phyloP scores from a whole-genome alignment of 1,284 basidiomycete genomes.

The Cryptococcus sp. region DNA sequence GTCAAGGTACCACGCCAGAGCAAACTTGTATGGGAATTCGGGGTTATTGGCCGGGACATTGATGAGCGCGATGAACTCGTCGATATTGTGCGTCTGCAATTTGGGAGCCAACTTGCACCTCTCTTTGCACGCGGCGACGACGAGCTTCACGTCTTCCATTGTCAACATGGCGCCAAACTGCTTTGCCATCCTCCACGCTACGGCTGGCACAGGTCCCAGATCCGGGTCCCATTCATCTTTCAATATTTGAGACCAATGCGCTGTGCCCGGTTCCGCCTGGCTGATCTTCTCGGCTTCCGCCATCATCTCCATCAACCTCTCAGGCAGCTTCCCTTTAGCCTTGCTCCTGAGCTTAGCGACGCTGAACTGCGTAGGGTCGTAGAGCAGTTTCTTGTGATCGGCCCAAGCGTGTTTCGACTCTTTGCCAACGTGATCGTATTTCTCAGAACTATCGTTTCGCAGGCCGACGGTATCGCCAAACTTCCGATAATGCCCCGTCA shows the following conservation, averaged over 20 bases:
- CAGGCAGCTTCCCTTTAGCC: not conserved
- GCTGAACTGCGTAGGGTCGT: not conserved
- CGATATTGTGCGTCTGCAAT: constrained; percentile 4
- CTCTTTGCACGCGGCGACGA: not conserved
- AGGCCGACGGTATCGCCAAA: constrained; percentile 10
- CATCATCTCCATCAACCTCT: constrained; percentile 11
- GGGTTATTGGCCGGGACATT: not conserved
- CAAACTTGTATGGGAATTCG: constrained; percentile 5
- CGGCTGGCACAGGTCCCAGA: constrained; percentile 12
- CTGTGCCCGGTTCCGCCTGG: constrained; percentile 5
- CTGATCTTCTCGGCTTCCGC: constrained; percentile 11
- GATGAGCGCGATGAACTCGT: constrained; percentile 2
- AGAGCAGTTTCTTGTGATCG: not conserved
- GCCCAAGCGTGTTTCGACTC: not conserved
- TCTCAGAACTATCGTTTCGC: constrained; percentile 6
- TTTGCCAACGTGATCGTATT: not conserved
- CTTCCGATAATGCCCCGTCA: constrained; percentile 14
- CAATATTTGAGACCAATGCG: constrained; percentile 10
- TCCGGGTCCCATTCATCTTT: constrained; percentile 18
- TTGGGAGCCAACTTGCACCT: not conserved
- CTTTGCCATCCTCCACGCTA: constrained; percentile 7
- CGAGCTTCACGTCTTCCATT: constrained; percentile 4
- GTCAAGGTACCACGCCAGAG: constrained; percentile 15
- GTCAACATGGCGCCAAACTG: constrained; percentile 3
- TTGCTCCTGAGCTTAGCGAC: not conserved